A percentile compares a stretch with the other conserved stretches of the same genome.
These are phyloP conservation scores for Penicillium canescens DNA, from an alignment of 495 filamentous ascomycete genomes.

Conservation along the genomic window DNA sequence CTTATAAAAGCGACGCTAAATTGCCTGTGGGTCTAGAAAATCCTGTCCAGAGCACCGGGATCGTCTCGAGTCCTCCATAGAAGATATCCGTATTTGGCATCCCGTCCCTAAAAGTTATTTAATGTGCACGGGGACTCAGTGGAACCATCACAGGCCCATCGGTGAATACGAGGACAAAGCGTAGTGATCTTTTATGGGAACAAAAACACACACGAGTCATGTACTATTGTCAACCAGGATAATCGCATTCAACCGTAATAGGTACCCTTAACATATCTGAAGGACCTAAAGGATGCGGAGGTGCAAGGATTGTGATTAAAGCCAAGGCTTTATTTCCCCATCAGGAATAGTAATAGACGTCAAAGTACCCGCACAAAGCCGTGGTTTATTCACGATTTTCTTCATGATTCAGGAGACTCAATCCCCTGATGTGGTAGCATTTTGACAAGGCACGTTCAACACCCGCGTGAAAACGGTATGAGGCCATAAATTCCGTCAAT, in stretches of 20 bases:
- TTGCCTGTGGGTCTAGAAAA: neutral
- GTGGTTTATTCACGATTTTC: neutral
- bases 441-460: no score
- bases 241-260: no score
- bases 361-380: neutral
- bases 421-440: no score
- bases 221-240: no score
- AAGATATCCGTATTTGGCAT: neutral
- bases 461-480: no score
- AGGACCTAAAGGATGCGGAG: no score
- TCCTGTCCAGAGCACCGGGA: neutral
- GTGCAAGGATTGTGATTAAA: no score
- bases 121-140: slow-evolving; percentile 4
- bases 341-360: neutral
- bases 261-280: no score
- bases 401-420: no score
- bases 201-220: no score
- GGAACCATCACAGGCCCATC: neutral
- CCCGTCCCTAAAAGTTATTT: neutral
- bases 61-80: neutral
- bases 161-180: neutral
- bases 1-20: neutral
- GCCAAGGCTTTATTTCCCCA: neutral
- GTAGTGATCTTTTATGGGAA: neutral
- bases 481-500: no score